Conservation (phyloP, 2,329 filamentous ascomycete genomes). For the Aspergillus bombycis region DNA sequence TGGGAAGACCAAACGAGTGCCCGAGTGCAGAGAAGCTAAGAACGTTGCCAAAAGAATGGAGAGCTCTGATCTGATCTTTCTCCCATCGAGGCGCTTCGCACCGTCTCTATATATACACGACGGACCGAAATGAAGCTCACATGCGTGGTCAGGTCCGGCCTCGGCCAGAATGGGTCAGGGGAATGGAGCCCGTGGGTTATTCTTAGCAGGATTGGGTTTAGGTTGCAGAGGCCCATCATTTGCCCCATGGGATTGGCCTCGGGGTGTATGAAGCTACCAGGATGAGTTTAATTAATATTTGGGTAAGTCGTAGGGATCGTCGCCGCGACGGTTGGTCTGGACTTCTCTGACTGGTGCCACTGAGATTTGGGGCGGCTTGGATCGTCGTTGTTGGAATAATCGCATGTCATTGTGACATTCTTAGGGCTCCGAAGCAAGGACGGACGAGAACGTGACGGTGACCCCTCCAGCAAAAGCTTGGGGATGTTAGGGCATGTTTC, state of each 20-base stretch:
- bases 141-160: slow-evolving; percentile 11
- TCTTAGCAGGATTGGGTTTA: slow-evolving; percentile 14
- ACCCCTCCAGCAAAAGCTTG: neutral
- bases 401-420: slow-evolving; percentile 7
- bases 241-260: slow-evolving; percentile 5
- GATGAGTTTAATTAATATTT: slow-evolving; percentile 12
- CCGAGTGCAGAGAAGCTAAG: slow-evolving; percentile 17
- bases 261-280: slow-evolving; percentile 4
- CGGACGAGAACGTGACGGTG: too few species aligned
- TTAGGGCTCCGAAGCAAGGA: neutral
- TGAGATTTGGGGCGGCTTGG: neutral
- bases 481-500: neutral
- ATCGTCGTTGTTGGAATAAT: neutral
- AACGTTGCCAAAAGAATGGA: slow-evolving; percentile 19
- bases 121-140: slow-evolving; percentile 13
- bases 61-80: slow-evolving; percentile 17
- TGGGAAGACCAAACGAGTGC: slow-evolving; percentile 23
- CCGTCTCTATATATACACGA: slow-evolving; percentile 18
- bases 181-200: slow-evolving; percentile 8
- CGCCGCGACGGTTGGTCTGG: slow-evolving; percentile 17
- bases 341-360: slow-evolving; percentile 1
- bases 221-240: neutral
- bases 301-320: slow-evolving; percentile 11
- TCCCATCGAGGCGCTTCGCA: neutral
- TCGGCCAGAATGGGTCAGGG: slow-evolving; percentile 14